These are phyloP conservation scores for Xylaria polymorpha DNA, from an alignment of 2,329 filamentous ascomycete species.

Conservation along the genomic window DNA sequence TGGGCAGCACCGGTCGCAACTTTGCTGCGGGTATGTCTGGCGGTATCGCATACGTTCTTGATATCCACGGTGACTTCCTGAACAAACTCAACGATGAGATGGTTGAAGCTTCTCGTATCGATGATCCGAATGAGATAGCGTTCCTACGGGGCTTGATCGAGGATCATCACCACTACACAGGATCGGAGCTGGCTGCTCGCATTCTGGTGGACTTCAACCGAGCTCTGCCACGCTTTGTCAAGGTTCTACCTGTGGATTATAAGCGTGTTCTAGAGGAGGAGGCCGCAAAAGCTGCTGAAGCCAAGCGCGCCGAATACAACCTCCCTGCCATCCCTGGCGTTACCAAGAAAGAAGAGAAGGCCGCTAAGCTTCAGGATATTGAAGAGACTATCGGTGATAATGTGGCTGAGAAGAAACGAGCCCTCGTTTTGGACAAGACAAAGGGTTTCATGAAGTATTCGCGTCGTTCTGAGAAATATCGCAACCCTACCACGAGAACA, in stretches of 20 bases:
- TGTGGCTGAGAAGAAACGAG: conserved; percentile 87
- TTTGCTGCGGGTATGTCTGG: conserved; percentile 99
- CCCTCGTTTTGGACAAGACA: conserved; percentile 96
- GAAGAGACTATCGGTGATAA: conserved; percentile 90
- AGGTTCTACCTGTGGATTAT: conserved; percentile 94
- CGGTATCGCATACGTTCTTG: conserved; percentile 94
- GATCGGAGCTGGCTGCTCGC: conserved; percentile 91
- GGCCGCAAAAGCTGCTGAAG: conserved; percentile 84
- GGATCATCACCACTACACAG: conserved; percentile 97
- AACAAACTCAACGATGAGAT: conserved; percentile 97
- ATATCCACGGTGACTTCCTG: conserved; percentile 88
- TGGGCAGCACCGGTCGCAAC: conserved; percentile 92
- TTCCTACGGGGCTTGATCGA: conserved; percentile 92
- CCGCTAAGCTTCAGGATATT: conserved; percentile 80
- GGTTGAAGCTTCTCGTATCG: conserved; percentile 88
- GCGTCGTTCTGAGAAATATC: conserved; percentile 92
- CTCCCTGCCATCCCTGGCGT: conserved; percentile 80
- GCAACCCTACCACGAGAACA: conserved; percentile 81
- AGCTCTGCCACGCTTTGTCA: conserved; percentile 89
- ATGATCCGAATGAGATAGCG: conserved; percentile 88
- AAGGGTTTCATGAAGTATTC: conserved; percentile 98
- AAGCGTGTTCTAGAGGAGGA: conserved; percentile 92
- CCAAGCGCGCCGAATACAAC: conserved; percentile 85
- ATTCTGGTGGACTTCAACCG: conserved; percentile 96
- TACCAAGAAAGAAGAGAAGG: conserved; percentile 74